Base-by-base conservation (phyloP, 768 basidiomycete genomes). In the Suillus plorans region DNA sequence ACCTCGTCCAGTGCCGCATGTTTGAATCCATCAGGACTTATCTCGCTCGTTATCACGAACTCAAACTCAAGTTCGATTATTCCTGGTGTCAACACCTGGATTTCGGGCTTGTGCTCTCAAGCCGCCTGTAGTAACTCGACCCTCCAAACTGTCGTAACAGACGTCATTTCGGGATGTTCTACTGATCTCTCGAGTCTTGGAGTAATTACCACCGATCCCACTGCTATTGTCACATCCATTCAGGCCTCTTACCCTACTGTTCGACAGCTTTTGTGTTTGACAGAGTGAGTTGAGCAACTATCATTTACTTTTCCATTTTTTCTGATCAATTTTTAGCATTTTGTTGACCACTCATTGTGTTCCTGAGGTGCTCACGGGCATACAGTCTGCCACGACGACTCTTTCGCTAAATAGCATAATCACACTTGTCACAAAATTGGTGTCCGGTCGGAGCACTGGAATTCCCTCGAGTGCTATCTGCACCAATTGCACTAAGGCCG, bases 51-150 rank as follows among this genome's bases (percentile, higher is more conserved):
- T 5, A 5, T 73, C 28, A 65, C 67, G 3, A 72, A 73, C 45
- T 69, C 74, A 4, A 67, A 63, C 28, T 64, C 74, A 31, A 71
- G 74, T 14, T 81, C 81, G 0, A 47, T 82, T 60, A 69, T 82
- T 41, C 67, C 73, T 2, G 75, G 85, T 14, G 68, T 91, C 63
- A 78, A 89, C 74, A 81, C 61, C 47, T 93, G 91, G 91, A 74
- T 91, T 57, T 80, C 75, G 0, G 84, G 82, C 56, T 44, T 89
- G 60, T 91, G 90, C 72, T 67, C 80, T 20, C 76, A 77, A 55
- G 76, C 76, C 4, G 72, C 84, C 10, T 91, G 90, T 72, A 84
- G 79, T 68, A 89, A 92, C 66, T 76, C 75, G 22, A 86, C 89
- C 0, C 79, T 93, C 12, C 74, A 86, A 22, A 70, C 78, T 2